phyloP scores from a whole-genome alignment of 495 filamentous ascomycete genomes.

The Paragyromitra xinjiangensis region DNA sequence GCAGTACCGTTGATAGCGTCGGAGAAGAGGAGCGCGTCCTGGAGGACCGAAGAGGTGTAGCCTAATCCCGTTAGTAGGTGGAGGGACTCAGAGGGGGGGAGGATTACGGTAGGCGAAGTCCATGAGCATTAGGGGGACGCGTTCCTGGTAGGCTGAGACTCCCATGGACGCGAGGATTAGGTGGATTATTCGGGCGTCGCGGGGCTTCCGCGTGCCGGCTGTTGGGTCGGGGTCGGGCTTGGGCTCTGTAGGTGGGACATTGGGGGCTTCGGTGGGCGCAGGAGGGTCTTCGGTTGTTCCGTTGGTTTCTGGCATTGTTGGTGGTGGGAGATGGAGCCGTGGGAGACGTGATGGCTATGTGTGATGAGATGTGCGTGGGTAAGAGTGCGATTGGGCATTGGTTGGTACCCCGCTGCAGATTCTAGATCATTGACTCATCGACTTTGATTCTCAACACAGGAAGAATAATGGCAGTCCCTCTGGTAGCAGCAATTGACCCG shows the following conservation, averaged over 20 bases:
- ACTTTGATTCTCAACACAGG: not conserved
- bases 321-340: constrained; percentile 38
- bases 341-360: not conserved
- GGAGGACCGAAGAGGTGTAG: constrained; percentile 70
- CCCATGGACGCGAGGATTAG: constrained; percentile 87
- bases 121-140: constrained; percentile 90
- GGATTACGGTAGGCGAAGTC: constrained; percentile 93
- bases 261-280: constrained; percentile 50
- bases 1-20: constrained; percentile 66
- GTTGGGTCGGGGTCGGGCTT: constrained; percentile 54
- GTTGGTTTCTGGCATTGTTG: constrained; percentile 60
- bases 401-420: not conserved
- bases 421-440: constrained; percentile 15
- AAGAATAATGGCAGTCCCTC: constrained; percentile 42
- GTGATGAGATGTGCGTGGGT: not conserved
- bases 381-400: not conserved
- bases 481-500: constrained; percentile 48
- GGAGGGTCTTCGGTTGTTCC: constrained; percentile 52
- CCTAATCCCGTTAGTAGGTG: constrained; percentile 31
- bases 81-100: constrained; percentile 59
- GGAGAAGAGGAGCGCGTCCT: constrained; percentile 70
- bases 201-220: constrained; percentile 76
- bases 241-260: constrained; percentile 44
- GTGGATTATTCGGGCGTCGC: constrained; percentile 90
- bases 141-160: constrained; percentile 89